Percentiles rank a stretch among this genome's conserved stretches.
Conservation (phyloP, 2,329 filamentous ascomycete genomes). For the Diaporthe nobilis region DNA sequence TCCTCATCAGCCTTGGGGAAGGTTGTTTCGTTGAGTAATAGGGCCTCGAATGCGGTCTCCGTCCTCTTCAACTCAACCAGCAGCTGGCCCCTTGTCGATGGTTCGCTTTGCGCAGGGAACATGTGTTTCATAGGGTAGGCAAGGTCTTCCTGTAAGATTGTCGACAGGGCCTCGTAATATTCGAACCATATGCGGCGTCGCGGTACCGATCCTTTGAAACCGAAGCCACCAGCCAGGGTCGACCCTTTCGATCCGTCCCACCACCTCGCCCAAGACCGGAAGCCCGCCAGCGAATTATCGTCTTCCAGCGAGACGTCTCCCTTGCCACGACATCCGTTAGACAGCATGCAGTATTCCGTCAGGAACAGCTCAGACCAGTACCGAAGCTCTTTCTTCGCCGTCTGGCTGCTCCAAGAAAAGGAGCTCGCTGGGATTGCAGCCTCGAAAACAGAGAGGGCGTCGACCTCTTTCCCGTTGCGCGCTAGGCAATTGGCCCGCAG, state of each 20-base stretch:
- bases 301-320: conserved; percentile 66
- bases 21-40: conserved; percentile 82
- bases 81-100: conserved; percentile 74
- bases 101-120: conserved; percentile 58
- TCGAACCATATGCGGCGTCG: conserved; percentile 84
- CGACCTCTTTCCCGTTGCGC: conserved; percentile 62
- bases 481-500: conserved; percentile 78
- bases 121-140: conserved; percentile 69
- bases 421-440: conserved; percentile 75
- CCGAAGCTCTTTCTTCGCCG: conserved; percentile 74
- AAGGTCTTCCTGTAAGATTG: conserved; percentile 77
- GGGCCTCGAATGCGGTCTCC: conserved; percentile 83
- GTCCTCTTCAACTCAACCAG: conserved; percentile 83
- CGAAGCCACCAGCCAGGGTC: conserved; percentile 66
- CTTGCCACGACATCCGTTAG: conserved; percentile 70
- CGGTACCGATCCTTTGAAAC: conserved; percentile 71
- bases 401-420: conserved; percentile 63
- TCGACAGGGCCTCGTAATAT: conserved; percentile 86
- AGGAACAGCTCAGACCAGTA: conserved; percentile 86
- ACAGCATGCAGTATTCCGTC: conserved; percentile 80
- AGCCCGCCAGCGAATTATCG: conserved; percentile 67
- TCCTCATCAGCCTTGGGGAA: conserved; percentile 89
- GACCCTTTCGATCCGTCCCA: conserved; percentile 68
- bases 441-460: conserved; percentile 77
- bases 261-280: conserved; percentile 78